Evolutionary conservation across 169 alveolate genomes (phyloP).

Genomic region (Plasmodium fragile): DNA sequence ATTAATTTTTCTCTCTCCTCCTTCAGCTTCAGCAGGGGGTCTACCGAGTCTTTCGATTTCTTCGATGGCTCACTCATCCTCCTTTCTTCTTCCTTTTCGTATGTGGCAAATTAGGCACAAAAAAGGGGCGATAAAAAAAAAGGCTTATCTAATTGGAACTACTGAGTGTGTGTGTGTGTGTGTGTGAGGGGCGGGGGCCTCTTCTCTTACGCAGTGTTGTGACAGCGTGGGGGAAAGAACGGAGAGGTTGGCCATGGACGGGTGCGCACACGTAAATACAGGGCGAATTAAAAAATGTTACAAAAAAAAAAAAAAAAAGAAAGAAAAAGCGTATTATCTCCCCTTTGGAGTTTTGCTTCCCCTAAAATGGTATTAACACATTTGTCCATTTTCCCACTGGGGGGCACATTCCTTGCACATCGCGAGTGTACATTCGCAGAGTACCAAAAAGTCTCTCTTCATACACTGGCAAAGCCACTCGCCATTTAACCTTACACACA

Average conservation of each 20-base stretch:
- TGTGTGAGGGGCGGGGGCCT: not conserved
- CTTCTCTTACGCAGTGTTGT: not conserved
- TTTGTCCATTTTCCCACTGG: not conserved
- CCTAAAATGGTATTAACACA: not conserved
- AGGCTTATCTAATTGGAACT: not conserved
- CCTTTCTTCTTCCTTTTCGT: constrained; percentile 10
- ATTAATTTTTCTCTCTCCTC: constrained; percentile 70
- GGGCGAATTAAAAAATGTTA: not conserved
- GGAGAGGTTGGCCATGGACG: not conserved
- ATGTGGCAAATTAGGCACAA: not conserved
- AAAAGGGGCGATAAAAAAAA: not conserved
- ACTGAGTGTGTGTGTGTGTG: not conserved
- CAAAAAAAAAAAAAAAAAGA: not conserved
- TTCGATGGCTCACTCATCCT: not conserved
- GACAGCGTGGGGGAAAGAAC: not conserved
- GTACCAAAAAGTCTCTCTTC: not conserved
- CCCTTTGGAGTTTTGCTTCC: not conserved
- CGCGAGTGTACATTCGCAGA: not conserved
- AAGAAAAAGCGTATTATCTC: not conserved
- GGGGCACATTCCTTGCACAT: not conserved
- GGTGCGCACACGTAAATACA: not conserved
- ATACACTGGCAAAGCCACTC: not conserved
- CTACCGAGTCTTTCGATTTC: not conserved
- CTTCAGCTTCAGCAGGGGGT: constrained; percentile 44
- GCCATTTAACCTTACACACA: not conserved